phyloP scores from a whole-genome alignment of 1,284 basidiomycete genomes.

The Ceratobasidium sp. region DNA sequence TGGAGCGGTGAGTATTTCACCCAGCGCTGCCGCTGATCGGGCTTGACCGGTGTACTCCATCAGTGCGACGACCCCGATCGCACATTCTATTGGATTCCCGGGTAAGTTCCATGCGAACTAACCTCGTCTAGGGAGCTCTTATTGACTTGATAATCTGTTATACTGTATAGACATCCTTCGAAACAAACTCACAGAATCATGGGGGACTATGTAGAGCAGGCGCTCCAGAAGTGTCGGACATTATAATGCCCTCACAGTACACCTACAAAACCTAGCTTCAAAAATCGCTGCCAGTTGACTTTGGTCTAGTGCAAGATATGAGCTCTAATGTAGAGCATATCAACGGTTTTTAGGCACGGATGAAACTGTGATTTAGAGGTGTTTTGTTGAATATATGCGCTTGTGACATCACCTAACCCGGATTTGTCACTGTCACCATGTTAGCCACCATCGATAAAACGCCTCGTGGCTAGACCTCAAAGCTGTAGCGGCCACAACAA shows the following conservation, averaged over 20 bases:
- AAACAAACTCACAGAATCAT: slow-evolving; percentile 48
- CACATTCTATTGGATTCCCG: slow-evolving; percentile 47
- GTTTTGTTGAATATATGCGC: no score
- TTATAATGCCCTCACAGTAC: not conserved
- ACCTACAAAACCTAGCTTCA: not conserved
- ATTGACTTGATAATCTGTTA: not conserved
- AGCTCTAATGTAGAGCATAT: not conserved
- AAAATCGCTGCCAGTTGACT: not conserved
- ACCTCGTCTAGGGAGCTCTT: not conserved
- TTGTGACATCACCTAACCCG: no score
- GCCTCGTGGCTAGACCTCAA: no score
- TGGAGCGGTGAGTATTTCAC: slow-evolving; percentile 24
- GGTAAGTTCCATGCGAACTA: no score
- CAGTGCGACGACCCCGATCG: slow-evolving; percentile 45
- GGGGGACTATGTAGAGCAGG: slow-evolving; percentile 44
- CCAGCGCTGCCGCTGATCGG: not conserved
- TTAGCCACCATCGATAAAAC: no score
- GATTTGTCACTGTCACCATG: no score
- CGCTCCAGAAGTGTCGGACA: slow-evolving; percentile 25
- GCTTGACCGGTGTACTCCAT: not conserved
- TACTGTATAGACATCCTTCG: slow-evolving; percentile 33
- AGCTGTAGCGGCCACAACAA: no score
- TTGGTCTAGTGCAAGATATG: not conserved
- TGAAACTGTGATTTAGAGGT: slow-evolving; percentile 54
- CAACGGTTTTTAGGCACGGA: not conserved